Percentiles rank a stretch among this genome's conserved stretches.
Conservation (phyloP, 257 asterid genomes). For the Petunia secreta region DNA sequence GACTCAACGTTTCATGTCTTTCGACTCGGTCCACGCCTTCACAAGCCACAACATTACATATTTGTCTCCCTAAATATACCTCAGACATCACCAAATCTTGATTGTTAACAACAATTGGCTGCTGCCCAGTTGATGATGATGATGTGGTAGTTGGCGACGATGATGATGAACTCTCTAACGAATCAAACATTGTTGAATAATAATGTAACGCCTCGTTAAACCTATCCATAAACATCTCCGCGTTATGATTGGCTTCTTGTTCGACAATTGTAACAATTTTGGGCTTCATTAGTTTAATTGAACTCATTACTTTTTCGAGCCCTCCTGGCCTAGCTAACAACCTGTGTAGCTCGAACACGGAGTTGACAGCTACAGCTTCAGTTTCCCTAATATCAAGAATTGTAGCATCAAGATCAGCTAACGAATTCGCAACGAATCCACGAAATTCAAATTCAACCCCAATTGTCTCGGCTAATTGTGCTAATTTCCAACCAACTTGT, state of each 20-base stretch:
- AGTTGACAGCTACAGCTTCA: constrained; percentile 80
- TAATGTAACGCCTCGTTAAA: constrained; percentile 84
- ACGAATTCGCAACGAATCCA: constrained; percentile 68
- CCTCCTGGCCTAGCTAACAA: constrained; percentile 56
- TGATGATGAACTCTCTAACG: constrained; percentile 56
- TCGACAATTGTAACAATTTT: constrained; percentile 76
- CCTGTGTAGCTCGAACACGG: constrained; percentile 78
- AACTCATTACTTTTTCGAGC: constrained; percentile 58
- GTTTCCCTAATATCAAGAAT: constrained; percentile 52
- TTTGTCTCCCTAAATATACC: constrained; percentile 76
- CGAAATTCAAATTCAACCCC: constrained; percentile 77
- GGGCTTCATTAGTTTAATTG: constrained; percentile 58
- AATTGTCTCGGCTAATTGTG: constrained; percentile 67
- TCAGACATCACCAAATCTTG: constrained; percentile 79
- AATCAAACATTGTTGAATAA: constrained; percentile 90
- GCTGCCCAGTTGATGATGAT: constrained; percentile 38
- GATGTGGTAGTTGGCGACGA: constrained; percentile 13
- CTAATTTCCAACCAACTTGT: constrained; percentile 82
- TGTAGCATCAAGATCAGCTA: constrained; percentile 66
- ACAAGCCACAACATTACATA: constrained; percentile 86
- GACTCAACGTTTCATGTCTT: constrained; percentile 75
- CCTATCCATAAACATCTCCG: constrained; percentile 60
- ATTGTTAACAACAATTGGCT: constrained; percentile 33
- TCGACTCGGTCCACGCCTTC: constrained; percentile 81
- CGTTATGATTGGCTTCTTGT: constrained; percentile 85